phyloP scores from a whole-genome alignment of 331 rosid species.

The Rosa hybrid region DNA sequence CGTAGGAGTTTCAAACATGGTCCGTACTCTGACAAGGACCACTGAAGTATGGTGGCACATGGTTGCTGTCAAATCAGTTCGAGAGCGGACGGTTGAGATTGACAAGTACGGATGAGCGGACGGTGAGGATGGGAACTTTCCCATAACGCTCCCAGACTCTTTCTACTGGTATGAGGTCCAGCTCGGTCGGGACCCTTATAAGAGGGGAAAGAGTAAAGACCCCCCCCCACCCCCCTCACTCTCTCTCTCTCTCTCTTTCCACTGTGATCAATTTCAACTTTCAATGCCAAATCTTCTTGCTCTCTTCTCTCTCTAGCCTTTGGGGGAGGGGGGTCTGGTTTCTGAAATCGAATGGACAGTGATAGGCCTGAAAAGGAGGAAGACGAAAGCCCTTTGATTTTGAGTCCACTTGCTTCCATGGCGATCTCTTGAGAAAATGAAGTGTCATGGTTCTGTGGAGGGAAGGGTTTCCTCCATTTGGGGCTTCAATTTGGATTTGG shows the following conservation, averaged over 20 bases:
- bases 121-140: conserved; percentile 30
- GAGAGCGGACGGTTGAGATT: conserved; percentile 32
- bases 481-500: conserved; percentile 13
- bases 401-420: conserved; percentile 29
- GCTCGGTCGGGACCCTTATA: conserved; percentile 68
- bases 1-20: conserved; percentile 26
- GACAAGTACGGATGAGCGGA: conserved; percentile 42
- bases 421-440: conserved; percentile 37
- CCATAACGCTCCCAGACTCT: conserved; percentile 28
- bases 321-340: conserved; percentile 24
- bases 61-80: conserved; percentile 61
- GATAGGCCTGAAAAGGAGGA: conserved; percentile 54
- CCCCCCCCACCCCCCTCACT: neutral
- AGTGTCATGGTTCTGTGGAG: conserved; percentile 19
- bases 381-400: conserved; percentile 6
- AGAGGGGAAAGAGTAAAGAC: conserved; percentile 34
- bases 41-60: conserved; percentile 84
- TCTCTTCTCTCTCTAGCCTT: conserved; percentile 31
- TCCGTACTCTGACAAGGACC: conserved; percentile 93
- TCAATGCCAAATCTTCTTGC: conserved; percentile 33
- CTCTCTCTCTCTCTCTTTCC: conserved; percentile 24
- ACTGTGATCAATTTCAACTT: conserved; percentile 21
- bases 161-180: conserved; percentile 55
- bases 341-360: conserved; percentile 58
- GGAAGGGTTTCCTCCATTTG: conserved; percentile 26